Evolutionary conservation across 2,329 filamentous ascomycete genomes (phyloP).

Genomic region (Monosporascus sp.): DNA sequence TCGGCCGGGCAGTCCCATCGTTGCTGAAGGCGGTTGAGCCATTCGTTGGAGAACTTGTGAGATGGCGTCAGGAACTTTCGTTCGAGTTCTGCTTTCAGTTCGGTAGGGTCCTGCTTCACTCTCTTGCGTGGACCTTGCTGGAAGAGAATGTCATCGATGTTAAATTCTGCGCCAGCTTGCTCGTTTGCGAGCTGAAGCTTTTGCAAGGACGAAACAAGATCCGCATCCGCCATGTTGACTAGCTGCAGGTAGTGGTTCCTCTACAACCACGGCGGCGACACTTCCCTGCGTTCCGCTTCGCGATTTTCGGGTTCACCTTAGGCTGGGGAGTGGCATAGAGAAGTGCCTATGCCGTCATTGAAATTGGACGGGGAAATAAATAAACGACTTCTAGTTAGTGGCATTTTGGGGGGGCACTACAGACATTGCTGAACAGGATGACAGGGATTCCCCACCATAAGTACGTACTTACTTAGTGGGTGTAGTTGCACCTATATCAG

Average conservation of each 20-base stretch:
- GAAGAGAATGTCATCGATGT: conserved; percentile 56
- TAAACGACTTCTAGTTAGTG: too few species aligned
- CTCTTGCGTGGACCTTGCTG: conserved; percentile 35
- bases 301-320: too few species aligned
- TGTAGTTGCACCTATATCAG: too few species aligned
- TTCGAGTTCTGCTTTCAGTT: conserved; percentile 67
- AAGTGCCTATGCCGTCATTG: too few species aligned
- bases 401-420: too few species aligned
- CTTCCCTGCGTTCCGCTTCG: too few species aligned
- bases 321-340: too few species aligned
- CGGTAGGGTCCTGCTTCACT: conserved; percentile 48
- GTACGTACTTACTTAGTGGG: too few species aligned
- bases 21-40: conserved; percentile 87
- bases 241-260: not conserved
- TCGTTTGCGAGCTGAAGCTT: conserved; percentile 40
- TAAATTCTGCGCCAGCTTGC: conserved; percentile 21
- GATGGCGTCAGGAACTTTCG: conserved; percentile 74
- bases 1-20: conserved; percentile 78
- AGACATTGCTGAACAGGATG: too few species aligned
- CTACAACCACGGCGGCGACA: not conserved
- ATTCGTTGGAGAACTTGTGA: conserved; percentile 71
- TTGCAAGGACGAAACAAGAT: conserved; percentile 44
- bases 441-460: too few species aligned
- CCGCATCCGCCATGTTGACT: conserved; percentile 21
- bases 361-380: too few species aligned